Conservation (phyloP, 169 alveolate species). For the Plasmodium cynomolgi region DNA sequence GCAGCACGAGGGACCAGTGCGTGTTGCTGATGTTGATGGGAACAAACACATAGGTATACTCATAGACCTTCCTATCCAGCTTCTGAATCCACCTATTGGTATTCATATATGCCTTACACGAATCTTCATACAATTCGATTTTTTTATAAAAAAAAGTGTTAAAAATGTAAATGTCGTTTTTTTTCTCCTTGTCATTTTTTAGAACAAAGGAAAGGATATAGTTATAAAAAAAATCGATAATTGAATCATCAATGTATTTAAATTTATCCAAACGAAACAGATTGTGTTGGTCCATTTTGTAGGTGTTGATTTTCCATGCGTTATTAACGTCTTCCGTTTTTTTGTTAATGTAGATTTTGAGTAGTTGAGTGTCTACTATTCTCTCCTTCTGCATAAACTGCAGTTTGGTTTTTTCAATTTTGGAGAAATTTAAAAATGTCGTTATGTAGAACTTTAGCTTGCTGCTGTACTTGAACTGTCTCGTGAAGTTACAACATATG, state of each 20-base stretch:
- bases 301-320: slow-evolving; percentile 75
- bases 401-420: slow-evolving; percentile 55
- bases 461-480: slow-evolving; percentile 16
- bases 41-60: slow-evolving; percentile 73
- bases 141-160: slow-evolving; percentile 78
- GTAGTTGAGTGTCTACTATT: slow-evolving; percentile 29
- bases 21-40: slow-evolving; percentile 76
- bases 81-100: slow-evolving; percentile 80
- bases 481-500: slow-evolving; percentile 1
- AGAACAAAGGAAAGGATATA: slow-evolving; percentile 68
- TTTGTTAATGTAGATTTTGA: slow-evolving; percentile 23
- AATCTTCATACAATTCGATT: slow-evolving; percentile 75
- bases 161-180: slow-evolving; percentile 72
- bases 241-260: slow-evolving; percentile 78
- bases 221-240: slow-evolving; percentile 77
- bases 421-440: slow-evolving; percentile 24
- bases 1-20: slow-evolving; percentile 79
- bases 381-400: slow-evolving; percentile 49
- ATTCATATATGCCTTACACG: slow-evolving; percentile 75
- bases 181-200: slow-evolving; percentile 22
- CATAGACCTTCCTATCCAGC: slow-evolving; percentile 71
- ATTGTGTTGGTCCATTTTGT: slow-evolving; percentile 69
- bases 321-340: slow-evolving; percentile 44
- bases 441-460: slow-evolving; percentile 38
- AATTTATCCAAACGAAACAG: slow-evolving; percentile 57